phyloP scores from a whole-genome alignment of 2,329 filamentous ascomycete species.

The Cercospora nicotianae region DNA sequence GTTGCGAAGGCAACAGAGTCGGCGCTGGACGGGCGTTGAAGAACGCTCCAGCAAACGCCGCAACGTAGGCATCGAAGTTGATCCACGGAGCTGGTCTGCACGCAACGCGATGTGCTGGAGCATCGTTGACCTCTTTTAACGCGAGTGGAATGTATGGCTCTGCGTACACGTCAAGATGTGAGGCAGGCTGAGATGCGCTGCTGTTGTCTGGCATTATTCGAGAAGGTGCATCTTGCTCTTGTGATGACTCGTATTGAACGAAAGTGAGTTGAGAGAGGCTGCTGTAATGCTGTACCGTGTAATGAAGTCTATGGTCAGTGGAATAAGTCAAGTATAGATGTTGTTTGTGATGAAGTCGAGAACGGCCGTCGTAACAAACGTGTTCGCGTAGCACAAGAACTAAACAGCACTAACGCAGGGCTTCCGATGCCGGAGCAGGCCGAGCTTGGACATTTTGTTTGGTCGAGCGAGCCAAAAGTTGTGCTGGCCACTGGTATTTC shows the following conservation, averaged over 20 bases:
- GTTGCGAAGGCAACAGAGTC: background rate
- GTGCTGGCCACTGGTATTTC: slow-evolving; percentile 3
- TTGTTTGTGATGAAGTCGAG: background rate
- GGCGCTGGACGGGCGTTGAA: background rate
- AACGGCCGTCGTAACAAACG: background rate
- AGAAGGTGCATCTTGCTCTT: background rate
- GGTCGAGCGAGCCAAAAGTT: background rate
- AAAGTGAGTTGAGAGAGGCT: background rate
- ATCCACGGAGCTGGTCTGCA: slow-evolving; percentile 18
- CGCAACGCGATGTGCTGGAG: slow-evolving; percentile 15
- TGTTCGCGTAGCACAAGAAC: background rate
- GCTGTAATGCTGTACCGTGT: background rate
- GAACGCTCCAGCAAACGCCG: slow-evolving; percentile 19
- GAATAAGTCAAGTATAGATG: background rate
- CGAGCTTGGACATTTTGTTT: slow-evolving; percentile 1
- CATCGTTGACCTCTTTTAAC: slow-evolving; percentile 22
- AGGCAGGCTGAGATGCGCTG: background rate
- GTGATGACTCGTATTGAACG: background rate
- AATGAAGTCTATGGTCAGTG: background rate
- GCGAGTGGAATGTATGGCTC: slow-evolving; percentile 27
- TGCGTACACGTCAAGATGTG: slow-evolving; percentile 28
- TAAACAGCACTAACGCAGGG: background rate
- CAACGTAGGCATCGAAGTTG: slow-evolving; percentile 18
- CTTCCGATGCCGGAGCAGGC: slow-evolving; percentile 1
- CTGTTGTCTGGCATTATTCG: background rate